Evolutionary conservation across 495 filamentous ascomycete genomes (phyloP), one percentile per base, ranked within the genome.

Genomic region (Sordaria brevicollis): DNA sequence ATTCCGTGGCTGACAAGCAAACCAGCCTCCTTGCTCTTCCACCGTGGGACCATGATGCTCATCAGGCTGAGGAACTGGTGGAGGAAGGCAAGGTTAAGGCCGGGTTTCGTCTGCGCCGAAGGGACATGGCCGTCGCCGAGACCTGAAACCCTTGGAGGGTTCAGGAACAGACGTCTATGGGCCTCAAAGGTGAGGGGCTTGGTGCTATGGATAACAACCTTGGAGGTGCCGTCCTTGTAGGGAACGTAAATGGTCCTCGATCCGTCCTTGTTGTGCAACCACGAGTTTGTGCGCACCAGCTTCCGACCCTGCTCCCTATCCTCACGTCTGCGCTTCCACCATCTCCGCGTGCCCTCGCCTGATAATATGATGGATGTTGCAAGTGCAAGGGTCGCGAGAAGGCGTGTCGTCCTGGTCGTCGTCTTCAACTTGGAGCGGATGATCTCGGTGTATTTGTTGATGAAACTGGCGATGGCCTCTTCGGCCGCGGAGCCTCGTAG

Each of bases 31-130:
- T 98, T 98, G 80, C 93, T 94, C 33, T 88, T 89, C 92, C 93
- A 97, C 73, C 94, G 83, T 9, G 96, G 96, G 70, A 98, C 91
- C 94, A 97, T 97, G 74, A 99, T 98, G 80, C 91, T 97, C 76
- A 97, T 85, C 62, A 99, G 83, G 75, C 93, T 96, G 62, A 97
- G 85, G 74, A 98, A 96, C 80, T 99, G 96, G 77, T 99, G 95
- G 29, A 99, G 81, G 77, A 99, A 99, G n/a, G 96, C 96, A 62
- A 98, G 85, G 77, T 99, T 99, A 66, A 99, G 81, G 5, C 96
- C 96, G 1, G 96, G 94, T 77, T 97, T 98, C 3, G 92, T 92
- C 73, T 95, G 90, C 6, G 91, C 86, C 6, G 96, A 92, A 5
- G 95, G 95, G 13, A 94, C 92, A n/a, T 87, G 84, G 7, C 88